Conservation (phyloP, 495 filamentous ascomycete species). For the Penicillium waksmanii region DNA sequence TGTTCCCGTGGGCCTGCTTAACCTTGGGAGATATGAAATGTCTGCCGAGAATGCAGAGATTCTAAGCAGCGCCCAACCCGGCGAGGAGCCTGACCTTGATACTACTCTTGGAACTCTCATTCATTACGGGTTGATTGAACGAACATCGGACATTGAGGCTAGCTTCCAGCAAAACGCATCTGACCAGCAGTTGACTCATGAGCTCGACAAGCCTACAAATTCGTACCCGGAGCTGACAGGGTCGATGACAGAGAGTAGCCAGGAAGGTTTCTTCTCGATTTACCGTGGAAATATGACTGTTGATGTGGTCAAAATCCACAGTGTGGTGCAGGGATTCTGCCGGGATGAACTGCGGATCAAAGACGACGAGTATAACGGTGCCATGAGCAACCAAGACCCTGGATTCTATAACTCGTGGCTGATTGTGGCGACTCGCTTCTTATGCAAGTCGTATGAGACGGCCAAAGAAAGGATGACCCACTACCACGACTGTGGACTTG, state of each 20-base stretch:
- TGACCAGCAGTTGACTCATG: constrained; percentile 28
- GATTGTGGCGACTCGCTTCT: constrained; percentile 60
- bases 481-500: constrained; percentile 59
- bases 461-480: constrained; percentile 62
- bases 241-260: constrained; percentile 52
- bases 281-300: constrained; percentile 54
- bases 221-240: constrained; percentile 37
- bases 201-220: constrained; percentile 25
- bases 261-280: constrained; percentile 44
- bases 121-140: constrained; percentile 70
- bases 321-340: constrained; percentile 79
- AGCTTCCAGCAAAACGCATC: constrained; percentile 44
- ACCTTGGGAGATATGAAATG: constrained; percentile 63
- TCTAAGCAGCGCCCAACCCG: constrained; percentile 42
- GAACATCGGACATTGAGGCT: constrained; percentile 45
- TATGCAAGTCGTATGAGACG: constrained; percentile 64
- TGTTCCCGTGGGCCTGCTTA: constrained; percentile 75
- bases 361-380: constrained; percentile 51
- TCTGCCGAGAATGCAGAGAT: constrained; percentile 55
- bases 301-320: constrained; percentile 76
- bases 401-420: constrained; percentile 62
- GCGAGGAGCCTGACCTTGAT: constrained; percentile 66
- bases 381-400: constrained; percentile 20
- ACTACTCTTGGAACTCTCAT: constrained; percentile 70
- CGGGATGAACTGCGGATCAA: constrained; percentile 65